Conservation (phyloP, 805 yeast genomes). For the Schizosaccharomyces octosporus region DNA sequence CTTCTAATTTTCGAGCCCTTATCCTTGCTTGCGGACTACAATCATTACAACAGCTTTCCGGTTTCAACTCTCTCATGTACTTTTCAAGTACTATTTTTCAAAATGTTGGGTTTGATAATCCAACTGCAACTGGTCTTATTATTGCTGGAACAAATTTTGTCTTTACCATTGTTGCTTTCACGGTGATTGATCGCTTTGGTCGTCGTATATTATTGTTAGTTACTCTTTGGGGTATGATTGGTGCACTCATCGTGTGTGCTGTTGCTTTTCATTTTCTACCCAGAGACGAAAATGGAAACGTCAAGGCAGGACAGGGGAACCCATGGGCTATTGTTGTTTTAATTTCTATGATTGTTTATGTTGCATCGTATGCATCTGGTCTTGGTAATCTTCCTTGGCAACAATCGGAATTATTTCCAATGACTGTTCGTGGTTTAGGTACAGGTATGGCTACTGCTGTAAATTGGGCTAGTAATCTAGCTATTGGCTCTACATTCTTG, state of each 20-base stretch:
- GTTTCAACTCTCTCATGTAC: slow-evolving; percentile 90
- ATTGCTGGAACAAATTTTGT: slow-evolving; percentile 86
- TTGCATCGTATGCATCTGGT: slow-evolving; percentile 79
- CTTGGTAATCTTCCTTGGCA: slow-evolving; percentile 98
- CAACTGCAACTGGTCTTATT: slow-evolving; percentile 86
- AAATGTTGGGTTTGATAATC: slow-evolving; percentile 64
- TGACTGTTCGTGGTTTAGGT: slow-evolving; percentile 79
- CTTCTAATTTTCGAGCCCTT: slow-evolving; percentile 63
- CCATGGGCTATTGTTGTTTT: slow-evolving; percentile 71
- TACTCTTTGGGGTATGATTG: slow-evolving; percentile 70
- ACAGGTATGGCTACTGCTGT: slow-evolving; percentile 75
- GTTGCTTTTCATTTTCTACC: slow-evolving; percentile 75
- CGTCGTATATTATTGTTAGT: slow-evolving; percentile 56
- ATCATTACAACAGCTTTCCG: slow-evolving; percentile 90
- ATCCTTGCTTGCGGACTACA: slow-evolving; percentile 80
- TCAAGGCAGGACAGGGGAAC: slow-evolving; percentile 20
- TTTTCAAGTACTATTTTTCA: slow-evolving; percentile 81
- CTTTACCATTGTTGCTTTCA: slow-evolving; percentile 64
- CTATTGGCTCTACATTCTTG: slow-evolving; percentile 73
- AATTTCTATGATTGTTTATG: slow-evolving; percentile 62
- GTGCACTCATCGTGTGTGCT: slow-evolving; percentile 55
- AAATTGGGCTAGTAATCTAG: slow-evolving; percentile 86
- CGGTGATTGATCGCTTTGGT: slow-evolving; percentile 68
- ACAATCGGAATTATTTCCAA: slow-evolving; percentile 84
- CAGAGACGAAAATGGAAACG: slow-evolving; percentile 24